phyloP scores from a whole-genome alignment of 768 basidiomycete species.

The Suillus weaverae region DNA sequence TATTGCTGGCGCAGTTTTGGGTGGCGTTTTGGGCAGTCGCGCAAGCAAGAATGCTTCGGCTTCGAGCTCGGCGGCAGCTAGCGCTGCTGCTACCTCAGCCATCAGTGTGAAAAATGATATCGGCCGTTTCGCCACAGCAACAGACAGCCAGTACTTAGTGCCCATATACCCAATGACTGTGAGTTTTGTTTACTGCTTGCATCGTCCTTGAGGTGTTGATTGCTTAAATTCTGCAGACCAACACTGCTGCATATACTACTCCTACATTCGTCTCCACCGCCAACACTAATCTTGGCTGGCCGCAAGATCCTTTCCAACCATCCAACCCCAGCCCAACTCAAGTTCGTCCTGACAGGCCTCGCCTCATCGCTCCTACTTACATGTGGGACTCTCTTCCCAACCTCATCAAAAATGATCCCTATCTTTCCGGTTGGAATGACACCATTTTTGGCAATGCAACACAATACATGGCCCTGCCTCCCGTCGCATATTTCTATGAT shows the following conservation, averaged over 20 bases:
- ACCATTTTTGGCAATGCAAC: constrained; percentile 91
- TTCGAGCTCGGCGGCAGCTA: constrained; percentile 29
- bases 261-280: constrained; percentile 71
- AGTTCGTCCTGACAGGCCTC: constrained; percentile 79
- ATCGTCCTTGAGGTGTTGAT: constrained; percentile 2
- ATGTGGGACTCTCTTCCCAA: constrained; percentile 83
- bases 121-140: constrained; percentile 74
- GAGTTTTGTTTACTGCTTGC: constrained; percentile 35
- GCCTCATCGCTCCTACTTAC: constrained; percentile 87
- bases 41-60: constrained; percentile 38
- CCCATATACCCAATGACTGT: constrained; percentile 91
- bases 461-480: constrained; percentile 58
- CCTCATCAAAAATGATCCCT: constrained; percentile 81
- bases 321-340: constrained; percentile 57
- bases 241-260: constrained; percentile 63
- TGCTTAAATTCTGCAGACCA: constrained; percentile 51
- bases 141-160: constrained; percentile 74
- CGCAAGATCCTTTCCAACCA: constrained; percentile 73
- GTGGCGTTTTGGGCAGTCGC: constrained; percentile 77
- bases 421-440: constrained; percentile 85
- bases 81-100: constrained; percentile 49
- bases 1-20: constrained; percentile 68
- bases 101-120: constrained; percentile 58
- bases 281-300: constrained; percentile 64
- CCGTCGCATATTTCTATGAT: constrained; percentile 73